phyloP scores from a whole-genome alignment of 2,329 filamentous ascomycete species.

The Aspergillus aculeatus region DNA sequence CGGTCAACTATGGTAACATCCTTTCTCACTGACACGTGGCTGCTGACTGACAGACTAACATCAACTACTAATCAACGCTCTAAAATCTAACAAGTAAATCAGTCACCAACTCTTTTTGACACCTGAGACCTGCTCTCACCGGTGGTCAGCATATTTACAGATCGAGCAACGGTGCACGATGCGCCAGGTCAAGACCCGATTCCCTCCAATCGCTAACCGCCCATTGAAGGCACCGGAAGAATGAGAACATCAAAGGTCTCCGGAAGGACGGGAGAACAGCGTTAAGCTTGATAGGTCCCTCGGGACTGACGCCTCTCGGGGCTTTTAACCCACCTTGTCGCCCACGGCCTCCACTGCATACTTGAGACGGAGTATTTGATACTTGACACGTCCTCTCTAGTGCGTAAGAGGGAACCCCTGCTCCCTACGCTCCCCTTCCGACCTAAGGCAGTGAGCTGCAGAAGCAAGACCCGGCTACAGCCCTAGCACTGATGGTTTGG shows the following conservation, averaged over 20 bases:
- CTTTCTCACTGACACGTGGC: neutral
- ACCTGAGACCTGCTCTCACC: no score
- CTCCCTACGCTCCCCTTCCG: neutral
- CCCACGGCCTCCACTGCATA: neutral
- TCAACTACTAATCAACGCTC: neutral
- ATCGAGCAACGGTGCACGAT: conserved; percentile 8
- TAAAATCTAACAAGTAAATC: no score
- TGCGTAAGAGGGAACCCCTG: neutral
- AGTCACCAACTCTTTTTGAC: no score
- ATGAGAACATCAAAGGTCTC: conserved; percentile 7
- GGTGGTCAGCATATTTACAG: neutral
- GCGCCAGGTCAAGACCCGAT: conserved; percentile 9
- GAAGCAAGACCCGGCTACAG: conserved; percentile 1
- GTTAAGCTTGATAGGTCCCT: conserved; percentile 13
- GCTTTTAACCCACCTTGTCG: conserved; percentile 9
- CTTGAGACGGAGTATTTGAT: conserved; percentile 8
- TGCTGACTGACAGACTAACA: neutral
- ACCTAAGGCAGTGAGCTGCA: conserved; percentile 5
- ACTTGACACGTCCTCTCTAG: conserved; percentile 5
- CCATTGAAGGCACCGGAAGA: neutral
- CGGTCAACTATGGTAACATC: neutral
- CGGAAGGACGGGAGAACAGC: conserved; percentile 12
- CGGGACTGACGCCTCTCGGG: conserved; percentile 8
- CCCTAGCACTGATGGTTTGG: conserved; percentile 12
- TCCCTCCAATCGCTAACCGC: conserved; percentile 24